Percentiles rank a stretch among this genome's conserved stretches.
Conservation (phyloP, 179 eudicot genomes). For the Pouteria campechiana region DNA sequence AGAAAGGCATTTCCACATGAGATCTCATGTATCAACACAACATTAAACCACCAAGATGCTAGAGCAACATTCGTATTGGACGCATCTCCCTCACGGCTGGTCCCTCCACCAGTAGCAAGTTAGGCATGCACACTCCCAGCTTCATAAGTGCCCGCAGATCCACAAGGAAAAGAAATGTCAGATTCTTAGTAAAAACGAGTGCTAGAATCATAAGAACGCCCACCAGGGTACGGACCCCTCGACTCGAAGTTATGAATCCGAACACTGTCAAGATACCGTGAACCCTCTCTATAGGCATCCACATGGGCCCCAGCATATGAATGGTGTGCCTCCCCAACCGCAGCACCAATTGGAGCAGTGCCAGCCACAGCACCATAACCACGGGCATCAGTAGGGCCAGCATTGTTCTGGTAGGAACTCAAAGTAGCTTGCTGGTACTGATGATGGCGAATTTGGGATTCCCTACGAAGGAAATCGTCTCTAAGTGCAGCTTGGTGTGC, state of each 20-base stretch:
- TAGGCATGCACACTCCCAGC: too few relatives aligned
- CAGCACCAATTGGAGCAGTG: conserved; percentile 2
- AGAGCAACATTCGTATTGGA: too few relatives aligned
- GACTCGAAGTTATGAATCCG: conserved; percentile 51
- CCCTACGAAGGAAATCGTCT: conserved; percentile 62
- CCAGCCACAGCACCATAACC: conserved; percentile 28
- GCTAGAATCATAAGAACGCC: conserved; percentile 59
- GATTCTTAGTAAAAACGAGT: conserved; percentile 61
- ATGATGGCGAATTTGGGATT: conserved; percentile 60
- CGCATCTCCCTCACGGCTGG: too few relatives aligned
- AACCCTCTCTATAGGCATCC: conserved; percentile 54
- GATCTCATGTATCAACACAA: too few relatives aligned
- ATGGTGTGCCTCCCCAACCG: conserved; percentile 33
- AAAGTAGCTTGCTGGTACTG: conserved; percentile 51
- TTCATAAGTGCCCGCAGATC: too few relatives aligned
- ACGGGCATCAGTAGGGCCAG: conserved; percentile 28
- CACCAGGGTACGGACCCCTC: conserved; percentile 58
- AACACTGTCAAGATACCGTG: conserved; percentile 42
- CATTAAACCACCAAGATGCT: too few relatives aligned
- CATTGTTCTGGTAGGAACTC: conserved; percentile 29
- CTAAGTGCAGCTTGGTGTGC: conserved; percentile 45
- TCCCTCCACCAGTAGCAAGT: too few relatives aligned
- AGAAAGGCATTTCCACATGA: too few relatives aligned
- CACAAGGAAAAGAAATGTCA: too few relatives aligned
- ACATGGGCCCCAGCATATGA: conserved; percentile 35